phyloP scores from a whole-genome alignment of 495 filamentous ascomycete genomes.

The Penicillium parvum region DNA sequence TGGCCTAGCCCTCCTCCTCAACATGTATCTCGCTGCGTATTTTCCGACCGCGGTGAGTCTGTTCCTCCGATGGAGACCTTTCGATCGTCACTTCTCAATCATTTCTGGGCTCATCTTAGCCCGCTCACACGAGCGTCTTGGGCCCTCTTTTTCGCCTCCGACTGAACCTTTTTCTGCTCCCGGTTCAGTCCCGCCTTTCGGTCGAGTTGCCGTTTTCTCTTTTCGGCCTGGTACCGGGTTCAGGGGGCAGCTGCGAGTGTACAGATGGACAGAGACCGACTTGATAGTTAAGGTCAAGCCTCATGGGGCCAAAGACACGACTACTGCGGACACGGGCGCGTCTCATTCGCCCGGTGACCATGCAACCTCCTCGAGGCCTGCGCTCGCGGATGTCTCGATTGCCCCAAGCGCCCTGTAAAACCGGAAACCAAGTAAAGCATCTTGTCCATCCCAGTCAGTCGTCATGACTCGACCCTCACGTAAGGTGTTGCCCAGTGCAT shows the following conservation, averaged over 20 bases:
- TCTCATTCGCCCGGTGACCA: slow-evolving; percentile 20
- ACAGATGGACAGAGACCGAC: slow-evolving; percentile 13
- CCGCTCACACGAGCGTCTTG: neutral
- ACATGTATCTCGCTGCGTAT: neutral
- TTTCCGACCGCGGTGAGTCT: slow-evolving; percentile 2
- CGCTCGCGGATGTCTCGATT: slow-evolving; percentile 6
- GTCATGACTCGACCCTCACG: too few species aligned
- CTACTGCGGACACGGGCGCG: neutral
- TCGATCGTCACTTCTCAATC: slow-evolving; percentile 8
- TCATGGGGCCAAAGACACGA: slow-evolving; percentile 1
- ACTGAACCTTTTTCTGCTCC: slow-evolving; percentile 3
- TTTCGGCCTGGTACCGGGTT: slow-evolving; percentile 9
- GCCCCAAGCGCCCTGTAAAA: slow-evolving; percentile 16
- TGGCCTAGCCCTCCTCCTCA: neutral
- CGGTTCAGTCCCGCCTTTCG: neutral
- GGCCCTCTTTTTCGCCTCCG: slow-evolving; percentile 4
- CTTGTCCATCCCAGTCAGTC: neutral
- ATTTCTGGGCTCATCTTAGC: neutral
- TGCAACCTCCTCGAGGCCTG: slow-evolving; percentile 9
- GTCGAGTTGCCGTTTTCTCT: slow-evolving; percentile 1
- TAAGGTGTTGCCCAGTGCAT: too few species aligned
- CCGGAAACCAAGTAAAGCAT: too few species aligned
- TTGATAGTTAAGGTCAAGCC: slow-evolving; percentile 23
- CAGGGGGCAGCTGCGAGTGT: too few species aligned
- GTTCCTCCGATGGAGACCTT: slow-evolving; percentile 1